These are phyloP conservation scores for Strigomonas galati DNA, from an alignment of 208 protist species.

Conservation along the genomic window DNA sequence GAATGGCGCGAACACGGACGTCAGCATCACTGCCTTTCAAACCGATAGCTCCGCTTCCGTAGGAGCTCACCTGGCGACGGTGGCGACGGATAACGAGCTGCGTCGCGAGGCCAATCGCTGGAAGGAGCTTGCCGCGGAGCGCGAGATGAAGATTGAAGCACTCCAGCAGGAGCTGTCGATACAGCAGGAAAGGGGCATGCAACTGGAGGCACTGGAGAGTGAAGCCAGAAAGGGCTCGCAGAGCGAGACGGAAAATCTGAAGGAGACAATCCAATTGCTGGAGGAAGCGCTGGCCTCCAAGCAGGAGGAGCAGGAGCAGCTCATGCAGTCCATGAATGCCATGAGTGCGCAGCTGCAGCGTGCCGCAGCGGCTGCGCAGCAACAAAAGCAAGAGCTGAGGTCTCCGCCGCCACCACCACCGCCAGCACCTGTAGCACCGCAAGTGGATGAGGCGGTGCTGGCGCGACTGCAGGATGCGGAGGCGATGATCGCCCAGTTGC, in stretches of 20 bases:
- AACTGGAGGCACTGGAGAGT: constrained; percentile 1
- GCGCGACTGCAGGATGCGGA: background rate
- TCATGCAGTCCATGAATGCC: constrained; percentile 62
- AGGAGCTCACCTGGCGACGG: too few relatives aligned
- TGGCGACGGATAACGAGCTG: too few relatives aligned
- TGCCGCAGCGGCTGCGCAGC: constrained; percentile 9
- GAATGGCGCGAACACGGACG: too few relatives aligned
- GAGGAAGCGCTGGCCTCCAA: constrained; percentile 59
- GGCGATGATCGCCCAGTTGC: background rate
- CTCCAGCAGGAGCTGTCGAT: constrained; percentile 4
- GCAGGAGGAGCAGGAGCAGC: constrained; percentile 63
- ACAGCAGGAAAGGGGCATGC: background rate
- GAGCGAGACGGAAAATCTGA: constrained; percentile 27
- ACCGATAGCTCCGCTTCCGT: too few relatives aligned
- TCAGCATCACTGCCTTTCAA: too few relatives aligned
- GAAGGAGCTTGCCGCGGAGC: constrained; percentile 21
- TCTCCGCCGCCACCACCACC: constrained; percentile 2
- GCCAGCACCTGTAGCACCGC: background rate
- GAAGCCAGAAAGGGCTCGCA: background rate
- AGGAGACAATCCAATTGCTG: constrained; percentile 46
- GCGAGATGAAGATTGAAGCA: constrained; percentile 18
- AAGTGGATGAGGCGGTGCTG: too few relatives aligned
- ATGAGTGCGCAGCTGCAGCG: constrained; percentile 59
- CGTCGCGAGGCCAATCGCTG: constrained; percentile 11
- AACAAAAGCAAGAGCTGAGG: constrained; percentile 4